Conservation (phyloP, 371 early-diverging fungal species). For the Mortierella sp. region DNA sequence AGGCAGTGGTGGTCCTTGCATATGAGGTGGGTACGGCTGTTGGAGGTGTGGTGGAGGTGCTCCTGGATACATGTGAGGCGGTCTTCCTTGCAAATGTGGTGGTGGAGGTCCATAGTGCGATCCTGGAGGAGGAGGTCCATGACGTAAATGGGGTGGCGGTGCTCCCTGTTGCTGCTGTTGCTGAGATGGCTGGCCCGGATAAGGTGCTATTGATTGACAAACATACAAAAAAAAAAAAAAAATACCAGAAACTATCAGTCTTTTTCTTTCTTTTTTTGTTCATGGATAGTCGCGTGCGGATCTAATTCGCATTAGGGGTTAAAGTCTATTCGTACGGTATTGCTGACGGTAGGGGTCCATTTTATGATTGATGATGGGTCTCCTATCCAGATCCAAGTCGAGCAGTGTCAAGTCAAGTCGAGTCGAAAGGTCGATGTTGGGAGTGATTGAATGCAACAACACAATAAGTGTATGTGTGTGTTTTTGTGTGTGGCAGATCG, state of each 20-base stretch:
- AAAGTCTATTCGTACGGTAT: slow-evolving; percentile 32
- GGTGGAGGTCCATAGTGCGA: slow-evolving; percentile 35
- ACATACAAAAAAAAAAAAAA: neutral
- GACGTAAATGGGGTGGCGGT: slow-evolving; percentile 3
- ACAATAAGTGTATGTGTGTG: neutral
- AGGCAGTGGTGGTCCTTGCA: slow-evolving; percentile 14
- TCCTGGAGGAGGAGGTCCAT: slow-evolving; percentile 17
- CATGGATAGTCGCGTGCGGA: neutral
- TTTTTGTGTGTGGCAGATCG: neutral
- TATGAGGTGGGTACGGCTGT: slow-evolving; percentile 18
- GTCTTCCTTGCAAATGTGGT: slow-evolving; percentile 40
- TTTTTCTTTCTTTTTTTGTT: neutral
- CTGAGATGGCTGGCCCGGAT: slow-evolving; percentile 43
- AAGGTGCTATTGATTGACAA: slow-evolving; percentile 34
- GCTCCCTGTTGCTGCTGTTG: slow-evolving; percentile 18
- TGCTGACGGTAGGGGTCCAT: slow-evolving; percentile 56
- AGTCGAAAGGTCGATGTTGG: neutral
- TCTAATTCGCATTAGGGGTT: neutral
- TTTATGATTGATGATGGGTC: neutral
- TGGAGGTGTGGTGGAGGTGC: slow-evolving; percentile 31
- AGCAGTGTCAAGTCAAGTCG: neutral
- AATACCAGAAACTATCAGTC: neutral
- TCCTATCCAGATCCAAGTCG: neutral
- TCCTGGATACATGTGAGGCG: slow-evolving; percentile 36
- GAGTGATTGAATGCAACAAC: slow-evolving; percentile 1